A percentile compares a stretch with the other conserved stretches of the same genome.
These are phyloP conservation scores for Gossypium bickii DNA, from an alignment of 345 rosid species.

Conservation along the genomic window DNA sequence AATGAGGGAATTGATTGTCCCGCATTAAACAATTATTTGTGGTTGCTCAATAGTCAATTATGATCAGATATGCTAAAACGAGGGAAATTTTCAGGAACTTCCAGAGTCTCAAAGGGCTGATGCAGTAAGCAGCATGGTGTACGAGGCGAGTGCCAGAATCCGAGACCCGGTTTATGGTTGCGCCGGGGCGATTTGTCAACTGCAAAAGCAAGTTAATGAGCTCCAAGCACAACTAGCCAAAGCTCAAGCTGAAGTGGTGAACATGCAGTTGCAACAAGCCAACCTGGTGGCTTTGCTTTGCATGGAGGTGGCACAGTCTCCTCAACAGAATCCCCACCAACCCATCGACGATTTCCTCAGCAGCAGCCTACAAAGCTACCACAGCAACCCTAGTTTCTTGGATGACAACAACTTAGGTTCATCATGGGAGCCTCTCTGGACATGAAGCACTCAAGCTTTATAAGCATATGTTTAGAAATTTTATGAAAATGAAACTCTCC, in stretches of 20 bases:
- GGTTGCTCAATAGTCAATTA: not conserved
- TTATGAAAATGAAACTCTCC: conserved; percentile 18
- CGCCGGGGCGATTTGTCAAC: conserved; percentile 79
- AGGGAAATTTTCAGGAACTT: conserved; percentile 43
- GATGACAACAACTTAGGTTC: conserved; percentile 32
- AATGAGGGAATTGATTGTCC: not conserved
- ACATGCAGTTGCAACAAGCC: conserved; percentile 67
- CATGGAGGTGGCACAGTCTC: conserved; percentile 47
- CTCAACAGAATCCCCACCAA: conserved; percentile 27
- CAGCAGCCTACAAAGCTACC: conserved; percentile 34
- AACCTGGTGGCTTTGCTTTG: conserved; percentile 55
- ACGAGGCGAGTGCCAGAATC: conserved; percentile 84
- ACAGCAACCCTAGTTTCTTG: conserved; percentile 34
- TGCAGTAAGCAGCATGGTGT: conserved; percentile 95
- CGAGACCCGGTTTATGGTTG: conserved; percentile 91
- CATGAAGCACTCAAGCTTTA: conserved; percentile 22
- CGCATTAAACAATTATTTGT: not conserved
- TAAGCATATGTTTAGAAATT: not conserved
- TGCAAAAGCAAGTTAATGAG: conserved; percentile 75
- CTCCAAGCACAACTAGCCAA: conserved; percentile 83
- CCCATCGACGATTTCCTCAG: conserved; percentile 24
- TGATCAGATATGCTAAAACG: not conserved
- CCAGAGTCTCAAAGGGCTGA: conserved; percentile 83
- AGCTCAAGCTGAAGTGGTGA: conserved; percentile 66
- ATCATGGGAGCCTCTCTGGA: conserved; percentile 67